phyloP scores from a whole-genome alignment of 371 early-diverging fungal genomes.

The Mucor piriformis region DNA sequence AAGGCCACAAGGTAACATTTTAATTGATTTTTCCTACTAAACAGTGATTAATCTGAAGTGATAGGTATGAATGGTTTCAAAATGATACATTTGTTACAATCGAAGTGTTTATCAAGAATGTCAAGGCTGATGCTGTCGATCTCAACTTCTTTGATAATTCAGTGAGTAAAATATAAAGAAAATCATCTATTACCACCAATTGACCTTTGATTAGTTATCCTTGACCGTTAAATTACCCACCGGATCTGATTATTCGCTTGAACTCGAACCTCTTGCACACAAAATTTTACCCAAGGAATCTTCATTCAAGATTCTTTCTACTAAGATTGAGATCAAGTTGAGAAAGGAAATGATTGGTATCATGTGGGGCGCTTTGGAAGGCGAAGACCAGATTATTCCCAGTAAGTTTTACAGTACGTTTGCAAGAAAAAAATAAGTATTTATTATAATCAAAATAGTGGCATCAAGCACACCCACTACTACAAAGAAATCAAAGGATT shows the following conservation, averaged over 20 bases:
- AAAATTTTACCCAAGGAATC: constrained; percentile 74
- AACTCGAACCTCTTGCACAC: constrained; percentile 83
- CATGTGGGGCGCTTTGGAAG: constrained; percentile 83
- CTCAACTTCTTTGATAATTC: constrained; percentile 66
- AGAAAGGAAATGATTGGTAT: constrained; percentile 77
- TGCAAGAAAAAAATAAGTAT: background rate
- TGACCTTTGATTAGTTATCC: constrained; percentile 53
- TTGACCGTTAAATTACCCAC: constrained; percentile 77
- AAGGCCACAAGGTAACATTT: constrained; percentile 5
- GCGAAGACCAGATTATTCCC: constrained; percentile 44
- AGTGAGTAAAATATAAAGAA: constrained; percentile 31
- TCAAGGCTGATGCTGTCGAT: constrained; percentile 65
- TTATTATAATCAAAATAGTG: constrained; percentile 11
- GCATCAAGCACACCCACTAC: constrained; percentile 22
- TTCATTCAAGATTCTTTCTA: constrained; percentile 72
- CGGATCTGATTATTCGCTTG: constrained; percentile 80
- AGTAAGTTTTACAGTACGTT: constrained; percentile 33
- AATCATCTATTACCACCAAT: too few species aligned
- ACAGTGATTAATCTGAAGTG: background rate
- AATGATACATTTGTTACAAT: constrained; percentile 87
- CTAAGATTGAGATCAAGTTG: constrained; percentile 93
- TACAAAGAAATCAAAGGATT: constrained; percentile 67
- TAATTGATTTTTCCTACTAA: too few species aligned
- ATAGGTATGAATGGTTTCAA: constrained; percentile 97
- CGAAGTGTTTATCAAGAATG: constrained; percentile 89